Conservation (phyloP, 805 yeast species). For the Saccharomycopsis sp. region DNA sequence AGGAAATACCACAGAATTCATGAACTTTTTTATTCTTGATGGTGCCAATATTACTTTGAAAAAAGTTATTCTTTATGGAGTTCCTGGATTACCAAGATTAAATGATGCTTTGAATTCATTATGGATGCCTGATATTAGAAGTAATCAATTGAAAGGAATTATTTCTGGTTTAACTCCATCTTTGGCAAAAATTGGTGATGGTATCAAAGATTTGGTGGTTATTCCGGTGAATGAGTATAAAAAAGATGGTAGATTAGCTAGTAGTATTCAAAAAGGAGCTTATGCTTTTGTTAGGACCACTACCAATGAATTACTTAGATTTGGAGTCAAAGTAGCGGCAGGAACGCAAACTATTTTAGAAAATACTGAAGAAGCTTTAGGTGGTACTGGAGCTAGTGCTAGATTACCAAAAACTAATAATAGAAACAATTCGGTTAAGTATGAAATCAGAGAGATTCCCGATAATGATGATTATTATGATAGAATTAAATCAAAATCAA, state of each 20-base stretch:
- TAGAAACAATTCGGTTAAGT: background rate
- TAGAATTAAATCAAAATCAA: slow-evolving; percentile 10
- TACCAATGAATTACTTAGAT: slow-evolving; percentile 64
- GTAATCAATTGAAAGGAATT: slow-evolving; percentile 72
- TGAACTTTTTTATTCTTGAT: slow-evolving; percentile 82
- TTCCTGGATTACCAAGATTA: slow-evolving; percentile 61
- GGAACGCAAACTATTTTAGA: slow-evolving; percentile 81
- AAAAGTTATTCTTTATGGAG: slow-evolving; percentile 57
- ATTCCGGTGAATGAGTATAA: slow-evolving; percentile 67
- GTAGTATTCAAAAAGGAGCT: slow-evolving; percentile 71
- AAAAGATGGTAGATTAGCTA: slow-evolving; percentile 57
- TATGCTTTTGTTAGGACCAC: slow-evolving; percentile 65
- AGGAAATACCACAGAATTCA: slow-evolving; percentile 77
- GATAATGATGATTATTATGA: slow-evolving; percentile 5
- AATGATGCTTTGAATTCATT: slow-evolving; percentile 45
- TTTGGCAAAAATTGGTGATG: slow-evolving; percentile 66
- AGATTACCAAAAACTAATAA: slow-evolving; percentile 22
- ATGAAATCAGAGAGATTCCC: background rate
- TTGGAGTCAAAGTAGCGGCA: slow-evolving; percentile 78
- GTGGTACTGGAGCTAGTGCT: slow-evolving; percentile 58
- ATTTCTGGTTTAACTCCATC: slow-evolving; percentile 82
- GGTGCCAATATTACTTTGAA: slow-evolving; percentile 67
- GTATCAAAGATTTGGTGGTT: slow-evolving; percentile 60
- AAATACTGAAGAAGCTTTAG: slow-evolving; percentile 66
- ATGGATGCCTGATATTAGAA: slow-evolving; percentile 84